phyloP scores from a whole-genome alignment of 805 yeast species.

The Phaffomyces thermotolerans region DNA sequence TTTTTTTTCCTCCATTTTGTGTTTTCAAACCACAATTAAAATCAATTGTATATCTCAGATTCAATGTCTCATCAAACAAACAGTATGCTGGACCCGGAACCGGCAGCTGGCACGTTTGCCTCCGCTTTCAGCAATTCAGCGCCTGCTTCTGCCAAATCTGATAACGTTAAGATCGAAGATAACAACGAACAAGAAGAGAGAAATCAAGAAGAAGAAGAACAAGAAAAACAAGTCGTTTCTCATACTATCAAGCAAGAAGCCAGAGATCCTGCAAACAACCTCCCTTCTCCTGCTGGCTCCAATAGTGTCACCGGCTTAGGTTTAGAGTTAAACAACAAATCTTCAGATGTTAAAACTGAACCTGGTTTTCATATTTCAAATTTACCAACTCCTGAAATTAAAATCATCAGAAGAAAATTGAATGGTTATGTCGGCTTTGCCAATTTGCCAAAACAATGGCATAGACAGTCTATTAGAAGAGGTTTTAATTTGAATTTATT shows the following conservation, averaged over 20 bases:
- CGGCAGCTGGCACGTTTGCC: background rate
- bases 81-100: slow-evolving; percentile 12
- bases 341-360: slow-evolving; percentile 1
- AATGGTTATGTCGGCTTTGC: slow-evolving; percentile 96
- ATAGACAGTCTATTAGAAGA: slow-evolving; percentile 80
- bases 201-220: background rate
- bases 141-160: background rate
- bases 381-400: slow-evolving; percentile 34
- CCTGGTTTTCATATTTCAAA: background rate
- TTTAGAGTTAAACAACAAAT: background rate
- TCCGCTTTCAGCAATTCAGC: background rate
- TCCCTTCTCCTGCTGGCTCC: too few relatives aligned
- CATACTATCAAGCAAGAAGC: too few relatives aligned
- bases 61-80: slow-evolving; percentile 1
- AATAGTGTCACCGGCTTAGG: slow-evolving; percentile 5
- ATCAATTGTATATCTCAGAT: too few relatives aligned
- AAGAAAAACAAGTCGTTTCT: background rate
- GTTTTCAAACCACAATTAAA: too few relatives aligned
- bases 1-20: too few relatives aligned
- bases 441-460: slow-evolving; percentile 98
- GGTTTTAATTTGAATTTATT: slow-evolving; percentile 86
- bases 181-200: too few relatives aligned
- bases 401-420: slow-evolving; percentile 73
- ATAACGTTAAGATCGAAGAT: too few relatives aligned
- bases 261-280: too few relatives aligned